These are phyloP conservation scores for Macrolepiota dolichaula DNA, from an alignment of 768 basidiomycete species.

Conservation along the genomic window DNA sequence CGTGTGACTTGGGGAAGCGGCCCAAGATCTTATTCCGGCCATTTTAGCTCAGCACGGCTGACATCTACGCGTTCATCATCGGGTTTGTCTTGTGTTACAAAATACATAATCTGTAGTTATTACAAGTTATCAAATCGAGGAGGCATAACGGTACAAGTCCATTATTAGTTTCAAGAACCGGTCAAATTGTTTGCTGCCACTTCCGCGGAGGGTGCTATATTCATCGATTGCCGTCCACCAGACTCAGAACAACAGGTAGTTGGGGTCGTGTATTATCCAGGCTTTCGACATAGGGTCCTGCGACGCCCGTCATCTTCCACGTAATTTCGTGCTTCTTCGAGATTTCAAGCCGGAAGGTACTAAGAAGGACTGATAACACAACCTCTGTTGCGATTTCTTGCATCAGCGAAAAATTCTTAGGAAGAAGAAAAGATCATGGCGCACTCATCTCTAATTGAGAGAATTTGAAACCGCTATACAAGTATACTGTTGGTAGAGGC, in stretches of 20 bases:
- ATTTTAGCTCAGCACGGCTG: too few relatives aligned
- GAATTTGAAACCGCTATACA: constrained; percentile 43
- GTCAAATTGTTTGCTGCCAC: too few relatives aligned
- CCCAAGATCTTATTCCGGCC: too few relatives aligned
- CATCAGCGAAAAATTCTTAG: not conserved
- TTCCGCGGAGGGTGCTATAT: not conserved
- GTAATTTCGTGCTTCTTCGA: constrained; percentile 21
- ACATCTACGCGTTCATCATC: too few relatives aligned
- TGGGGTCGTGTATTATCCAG: constrained; percentile 8
- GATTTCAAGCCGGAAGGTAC: constrained; percentile 22
- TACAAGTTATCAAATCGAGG: too few relatives aligned
- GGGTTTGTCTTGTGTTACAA: too few relatives aligned
- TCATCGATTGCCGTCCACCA: not conserved
- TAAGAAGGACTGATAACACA: constrained; percentile 23
- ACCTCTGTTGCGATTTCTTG: constrained; percentile 18
- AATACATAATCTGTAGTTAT: too few relatives aligned
- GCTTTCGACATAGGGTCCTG: constrained; percentile 17
- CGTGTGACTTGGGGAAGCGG: too few relatives aligned
- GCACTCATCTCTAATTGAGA: constrained; percentile 48
- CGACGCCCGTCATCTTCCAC: constrained; percentile 27
- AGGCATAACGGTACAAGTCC: too few relatives aligned
- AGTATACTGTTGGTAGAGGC: not conserved
- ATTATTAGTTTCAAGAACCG: too few relatives aligned
- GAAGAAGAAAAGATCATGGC: constrained; percentile 12
- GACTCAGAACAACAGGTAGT: constrained; percentile 15